Evolutionary conservation across 148 eudicot genomes (phyloP), one percentile per base, ranked within the genome.

Genomic region (Nyssa sinensis): DNA sequence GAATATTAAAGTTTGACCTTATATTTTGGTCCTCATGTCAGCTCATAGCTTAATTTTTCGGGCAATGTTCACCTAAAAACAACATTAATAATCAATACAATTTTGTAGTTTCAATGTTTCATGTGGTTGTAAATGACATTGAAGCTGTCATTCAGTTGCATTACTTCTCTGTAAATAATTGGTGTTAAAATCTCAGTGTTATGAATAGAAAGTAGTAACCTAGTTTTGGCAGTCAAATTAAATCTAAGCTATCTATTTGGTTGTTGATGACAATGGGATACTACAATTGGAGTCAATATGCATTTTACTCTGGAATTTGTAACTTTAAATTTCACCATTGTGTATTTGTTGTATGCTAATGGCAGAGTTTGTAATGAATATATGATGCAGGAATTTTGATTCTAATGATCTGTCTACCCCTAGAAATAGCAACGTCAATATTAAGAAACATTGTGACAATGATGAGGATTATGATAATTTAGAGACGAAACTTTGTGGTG

Each of bases 341-440:
- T 64, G 21, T 64, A 16, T 27, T 65, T 31, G 7, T 65, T 61
- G 58, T 44, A 24, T 69, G 49, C 76, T 49, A 74, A n/a, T n/a
- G n/a, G n/a, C n/a, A n/a, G n/a, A n/a, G n/a, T n/a, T n/a, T n/a
- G n/a, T 19, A 63, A 53, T 70, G 35, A 59, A 70, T 35, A 2
- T 84, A 69, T 67, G 57, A 37, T 75, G 81, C 94, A 93, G 97
- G 83, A 75, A 74, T 65, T 27, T 61, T 55, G 74, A 25, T 65
- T 74, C 55, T 37, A 64, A 73, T 71, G 81, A 74, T 68, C 69
- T 73, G 74, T 58, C 66, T 61, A 67, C 66, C 35, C 39, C 71
- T 21, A 71, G 64, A 67, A 63, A 76, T 69, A 63, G 66, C 57
- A 69, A 79, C 23, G 33, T 29, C 28, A 75, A 70, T 29, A 69